Evolutionary conservation across 805 yeast species (phyloP).

Genomic region (Candida ipomoeae): DNA sequence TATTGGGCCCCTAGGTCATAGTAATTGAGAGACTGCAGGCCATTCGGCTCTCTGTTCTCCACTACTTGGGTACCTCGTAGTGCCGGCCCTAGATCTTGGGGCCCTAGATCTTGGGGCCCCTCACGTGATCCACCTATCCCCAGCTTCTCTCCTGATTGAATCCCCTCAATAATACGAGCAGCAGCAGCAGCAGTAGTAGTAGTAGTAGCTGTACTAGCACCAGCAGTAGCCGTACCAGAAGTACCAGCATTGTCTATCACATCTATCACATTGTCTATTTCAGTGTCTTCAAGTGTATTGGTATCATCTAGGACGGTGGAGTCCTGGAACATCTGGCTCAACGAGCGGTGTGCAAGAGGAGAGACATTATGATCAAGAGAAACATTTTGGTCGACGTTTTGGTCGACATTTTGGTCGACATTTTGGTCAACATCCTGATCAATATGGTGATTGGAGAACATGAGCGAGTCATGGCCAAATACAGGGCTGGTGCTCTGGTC

Average conservation of each 20-base stretch:
- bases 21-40: neutral
- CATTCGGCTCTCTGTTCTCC: neutral
- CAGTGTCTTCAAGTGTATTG: too few relatives aligned
- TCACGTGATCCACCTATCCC: too few relatives aligned
- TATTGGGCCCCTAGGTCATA: neutral
- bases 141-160: too few relatives aligned
- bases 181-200: too few relatives aligned
- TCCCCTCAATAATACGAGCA: too few relatives aligned
- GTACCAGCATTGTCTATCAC: too few relatives aligned
- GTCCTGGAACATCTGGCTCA: neutral
- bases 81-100: neutral
- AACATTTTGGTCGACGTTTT: too few relatives aligned
- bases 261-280: too few relatives aligned
- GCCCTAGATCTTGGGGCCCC: too few relatives aligned
- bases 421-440: neutral
- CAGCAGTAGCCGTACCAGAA: too few relatives aligned
- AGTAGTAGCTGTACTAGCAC: too few relatives aligned
- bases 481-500: conserved; percentile 8
- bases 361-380: neutral
- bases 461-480: conserved; percentile 8
- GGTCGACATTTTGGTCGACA: neutral
- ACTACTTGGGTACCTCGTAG: neutral
- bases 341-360: neutral
- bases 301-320: too few relatives aligned
- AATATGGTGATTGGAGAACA: conserved; percentile 3